Evolutionary conservation across 768 basidiomycete species (phyloP), one percentile per base, ranked within the genome.

Genomic region (Lyophyllum atratum): DNA sequence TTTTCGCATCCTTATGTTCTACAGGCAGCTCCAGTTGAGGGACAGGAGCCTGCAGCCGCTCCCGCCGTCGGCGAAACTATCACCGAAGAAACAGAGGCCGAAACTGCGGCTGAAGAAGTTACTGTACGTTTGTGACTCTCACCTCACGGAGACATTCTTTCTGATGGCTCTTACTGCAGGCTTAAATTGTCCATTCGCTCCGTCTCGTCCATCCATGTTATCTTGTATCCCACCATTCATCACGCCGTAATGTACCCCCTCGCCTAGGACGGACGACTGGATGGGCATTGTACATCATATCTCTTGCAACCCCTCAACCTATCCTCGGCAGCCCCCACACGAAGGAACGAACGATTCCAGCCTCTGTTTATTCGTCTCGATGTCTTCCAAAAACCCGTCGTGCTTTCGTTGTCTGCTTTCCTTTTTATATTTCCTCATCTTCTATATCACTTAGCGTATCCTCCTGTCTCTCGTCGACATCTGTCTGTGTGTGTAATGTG

Each of bases 21-120:
- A 49, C 59, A 59, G 58, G 58, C 37, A 3, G 51, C 46, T 50
- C 48, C 78, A 74, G 75, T 68, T 42, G 79, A 75, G 52, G 75
- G 69, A 24, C 72, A 73, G 56, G 77, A 71, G 56, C 70, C 75
- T 15, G 74, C 72, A 54, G 73, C 76, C 26, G 68, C 68, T 25
- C 72, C 75, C 29, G 60, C 70, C 31, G 70, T 71, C 37, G 69
- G 63, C 21, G 80, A 79, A 56, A 77, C 84, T 19, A 87, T 87
- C 58, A 77, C 73, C 26, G 85, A 86, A 64, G 84, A 85, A 50
- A 78, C 80, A 11, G 78, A 79, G 56, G 73, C 72, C 47, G 80
- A 79, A 44, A 76, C 66, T 51, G 57, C 65, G 25, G 63, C 45
- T 5, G 65, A 64, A 31, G 60, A 58, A 42, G 34, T 54, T 39